A percentile compares a stretch with the other conserved stretches of the same genome.
Evolutionary conservation across 2,329 filamentous ascomycete species (phyloP).

Genomic region (Apiospora rasikravindrae): DNA sequence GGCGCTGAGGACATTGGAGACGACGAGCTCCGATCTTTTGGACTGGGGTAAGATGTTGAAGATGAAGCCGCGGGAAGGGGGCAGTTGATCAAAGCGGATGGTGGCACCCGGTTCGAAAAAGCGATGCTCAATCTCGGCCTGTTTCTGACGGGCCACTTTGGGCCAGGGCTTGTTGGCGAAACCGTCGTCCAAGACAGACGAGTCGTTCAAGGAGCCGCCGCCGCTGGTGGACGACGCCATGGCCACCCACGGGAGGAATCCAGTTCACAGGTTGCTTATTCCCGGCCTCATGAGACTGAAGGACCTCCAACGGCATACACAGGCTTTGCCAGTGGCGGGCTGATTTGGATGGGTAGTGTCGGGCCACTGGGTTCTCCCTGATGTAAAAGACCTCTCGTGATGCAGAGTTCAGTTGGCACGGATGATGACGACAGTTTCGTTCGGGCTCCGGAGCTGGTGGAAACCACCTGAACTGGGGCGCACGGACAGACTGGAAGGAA

Average conservation of each 20-base stretch:
- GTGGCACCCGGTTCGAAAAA: slow-evolving; percentile 35
- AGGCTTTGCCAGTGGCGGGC: background rate
- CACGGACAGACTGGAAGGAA: background rate
- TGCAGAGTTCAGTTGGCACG: background rate
- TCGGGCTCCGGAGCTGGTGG: background rate
- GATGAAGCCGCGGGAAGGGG: slow-evolving; percentile 4
- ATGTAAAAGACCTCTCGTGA: background rate
- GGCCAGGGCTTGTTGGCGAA: slow-evolving; percentile 32
- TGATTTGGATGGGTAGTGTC: background rate
- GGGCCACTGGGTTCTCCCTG: background rate
- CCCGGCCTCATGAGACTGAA: background rate
- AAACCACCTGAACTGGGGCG: background rate
- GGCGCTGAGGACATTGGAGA: background rate
- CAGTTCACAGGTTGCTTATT: background rate
- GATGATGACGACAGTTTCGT: background rate
- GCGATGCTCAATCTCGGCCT: slow-evolving; percentile 29
- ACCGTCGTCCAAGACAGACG: background rate
- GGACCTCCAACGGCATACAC: background rate
- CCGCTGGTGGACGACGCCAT: slow-evolving; percentile 14
- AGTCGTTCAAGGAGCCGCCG: background rate
- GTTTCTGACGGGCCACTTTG: slow-evolving; percentile 17
- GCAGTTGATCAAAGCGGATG: slow-evolving; percentile 35
- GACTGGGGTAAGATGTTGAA: background rate
- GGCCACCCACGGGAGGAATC: background rate
- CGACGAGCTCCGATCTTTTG: background rate